Conservation (phyloP, 2,329 filamentous ascomycete species). For the Colletotrichum noveboracense region DNA sequence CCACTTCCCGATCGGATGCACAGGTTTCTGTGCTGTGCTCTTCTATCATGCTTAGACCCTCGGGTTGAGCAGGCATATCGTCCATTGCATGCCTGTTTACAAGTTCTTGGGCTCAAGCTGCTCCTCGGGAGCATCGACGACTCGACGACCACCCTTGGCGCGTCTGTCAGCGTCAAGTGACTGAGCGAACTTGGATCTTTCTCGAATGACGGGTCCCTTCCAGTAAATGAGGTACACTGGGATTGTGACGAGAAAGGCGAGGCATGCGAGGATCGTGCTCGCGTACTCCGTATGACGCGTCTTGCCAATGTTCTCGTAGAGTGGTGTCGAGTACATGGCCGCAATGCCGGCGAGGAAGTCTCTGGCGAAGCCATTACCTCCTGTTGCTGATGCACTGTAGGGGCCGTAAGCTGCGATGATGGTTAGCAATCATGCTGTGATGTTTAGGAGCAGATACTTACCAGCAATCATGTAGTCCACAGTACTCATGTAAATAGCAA, state of each 20-base stretch:
- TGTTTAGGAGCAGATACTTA: neutral
- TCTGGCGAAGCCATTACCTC: constrained; percentile 69
- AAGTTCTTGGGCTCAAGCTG: constrained; percentile 5
- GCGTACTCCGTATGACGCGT: constrained; percentile 55
- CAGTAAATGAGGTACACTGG: constrained; percentile 23
- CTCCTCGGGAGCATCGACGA: neutral
- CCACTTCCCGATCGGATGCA: neutral
- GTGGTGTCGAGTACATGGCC: constrained; percentile 64
- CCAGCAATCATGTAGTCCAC: constrained; percentile 69
- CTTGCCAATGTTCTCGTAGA: constrained; percentile 50
- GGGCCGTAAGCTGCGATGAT: constrained; percentile 60
- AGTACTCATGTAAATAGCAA: constrained; percentile 68
- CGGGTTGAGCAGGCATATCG: rapidly evolving
- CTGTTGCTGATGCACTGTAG: constrained; percentile 70
- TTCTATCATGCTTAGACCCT: neutral
- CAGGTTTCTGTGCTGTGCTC: neutral
- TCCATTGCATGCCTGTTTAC: neutral
- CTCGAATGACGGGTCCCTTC: constrained; percentile 17
- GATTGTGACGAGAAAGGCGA: constrained; percentile 30
- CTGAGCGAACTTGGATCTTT: constrained; percentile 22
- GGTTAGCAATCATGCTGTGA: neutral
- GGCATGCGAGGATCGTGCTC: constrained; percentile 54
- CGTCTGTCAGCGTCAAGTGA: constrained; percentile 7
- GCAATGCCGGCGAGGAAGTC: constrained; percentile 69
- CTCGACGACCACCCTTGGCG: neutral